These are phyloP conservation scores for Tylopilus sp. DNA, from an alignment of 1,284 basidiomycete species.

Conservation along the genomic window DNA sequence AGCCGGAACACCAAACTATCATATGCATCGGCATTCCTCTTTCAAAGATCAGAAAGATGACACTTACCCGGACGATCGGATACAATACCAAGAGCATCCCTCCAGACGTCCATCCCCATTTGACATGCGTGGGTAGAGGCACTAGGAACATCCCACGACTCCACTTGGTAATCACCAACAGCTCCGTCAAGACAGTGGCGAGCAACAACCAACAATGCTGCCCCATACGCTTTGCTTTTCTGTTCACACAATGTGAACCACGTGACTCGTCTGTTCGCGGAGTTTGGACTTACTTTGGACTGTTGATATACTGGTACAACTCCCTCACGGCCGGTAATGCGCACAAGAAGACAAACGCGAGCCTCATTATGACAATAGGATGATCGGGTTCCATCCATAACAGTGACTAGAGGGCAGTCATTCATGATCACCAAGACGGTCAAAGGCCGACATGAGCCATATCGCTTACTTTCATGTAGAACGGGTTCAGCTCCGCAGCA, in stretches of 20 bases:
- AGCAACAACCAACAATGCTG: conserved; percentile 81
- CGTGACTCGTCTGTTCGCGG: neutral
- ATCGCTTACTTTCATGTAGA: conserved; percentile 69
- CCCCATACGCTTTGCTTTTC: conserved; percentile 78
- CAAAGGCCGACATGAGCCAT: conserved; percentile 9
- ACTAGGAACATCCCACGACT: conserved; percentile 64
- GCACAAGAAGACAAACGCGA: conserved; percentile 75
- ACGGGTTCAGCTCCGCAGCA: conserved; percentile 78
- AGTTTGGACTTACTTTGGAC: conserved; percentile 57
- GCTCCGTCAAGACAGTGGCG: conserved; percentile 75
- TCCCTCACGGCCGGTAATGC: conserved; percentile 78
- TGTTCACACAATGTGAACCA: conserved; percentile 29
- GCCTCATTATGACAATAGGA: conserved; percentile 70
- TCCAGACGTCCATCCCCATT: conserved; percentile 61
- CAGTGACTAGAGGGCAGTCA: conserved; percentile 45
- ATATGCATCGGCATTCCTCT: conserved; percentile 4
- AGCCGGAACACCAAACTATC: conserved; percentile 53
- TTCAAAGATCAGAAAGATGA: neutral
- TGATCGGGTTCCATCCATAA: conserved; percentile 88
- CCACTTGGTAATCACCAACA: conserved; percentile 75
- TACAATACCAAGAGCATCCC: conserved; percentile 59
- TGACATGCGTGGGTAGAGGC: conserved; percentile 60
- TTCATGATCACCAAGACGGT: conserved; percentile 13
- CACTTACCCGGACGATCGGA: conserved; percentile 58
- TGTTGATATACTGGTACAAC: conserved; percentile 74